Evolutionary conservation across 1,139 yeast genomes (phyloP), one percentile per base, ranked within the genome.

Genomic region (Diutina ranongensis): DNA sequence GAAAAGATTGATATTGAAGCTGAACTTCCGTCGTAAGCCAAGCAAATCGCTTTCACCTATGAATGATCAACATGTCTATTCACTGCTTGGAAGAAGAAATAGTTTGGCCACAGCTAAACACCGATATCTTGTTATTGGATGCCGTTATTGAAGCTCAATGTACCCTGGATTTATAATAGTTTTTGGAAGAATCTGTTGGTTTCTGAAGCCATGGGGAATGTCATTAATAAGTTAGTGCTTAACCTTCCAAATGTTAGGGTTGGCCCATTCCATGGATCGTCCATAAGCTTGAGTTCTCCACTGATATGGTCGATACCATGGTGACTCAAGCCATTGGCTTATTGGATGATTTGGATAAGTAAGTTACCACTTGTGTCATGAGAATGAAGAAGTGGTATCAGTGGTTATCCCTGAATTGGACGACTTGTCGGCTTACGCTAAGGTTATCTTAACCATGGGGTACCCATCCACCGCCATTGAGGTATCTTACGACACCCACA

Each of bases 341-440:
- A 54, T 76, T 92, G 61, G 99, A 92, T 61, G 96, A 94, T 64
- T 78, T 92, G 60, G 98, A 92, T 71, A 92, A 92, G 71, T 98
- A 94, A 64, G 77, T 92, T 59, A 92, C 94, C 73, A 94, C 97
- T 46, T 92, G 86, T 60, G 92, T 97, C 55, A 92, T 92, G 99
- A 82, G 99, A 72, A 78, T 80, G 63, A 89, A 89, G 72, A 98
- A 92, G 72, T 92, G 99, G 99, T 92, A 94, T 70, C 97, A 97
- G 54, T 92, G 99, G 99, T 98, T 94, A 67, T 94, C 94, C 80
- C 99, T 98, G 40, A 98, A 92, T 70, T 78, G 94, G 78, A 86
- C 56, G 98, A 92, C 67, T 89, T 95, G 55, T 94, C 86, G 60
- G 95, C 95, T 47, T 89, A 80, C 64, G 95, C 95, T 50, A 83